Evolutionary conservation across 2,329 filamentous ascomycete genomes (phyloP).

Genomic region (Lojkania enalia): DNA sequence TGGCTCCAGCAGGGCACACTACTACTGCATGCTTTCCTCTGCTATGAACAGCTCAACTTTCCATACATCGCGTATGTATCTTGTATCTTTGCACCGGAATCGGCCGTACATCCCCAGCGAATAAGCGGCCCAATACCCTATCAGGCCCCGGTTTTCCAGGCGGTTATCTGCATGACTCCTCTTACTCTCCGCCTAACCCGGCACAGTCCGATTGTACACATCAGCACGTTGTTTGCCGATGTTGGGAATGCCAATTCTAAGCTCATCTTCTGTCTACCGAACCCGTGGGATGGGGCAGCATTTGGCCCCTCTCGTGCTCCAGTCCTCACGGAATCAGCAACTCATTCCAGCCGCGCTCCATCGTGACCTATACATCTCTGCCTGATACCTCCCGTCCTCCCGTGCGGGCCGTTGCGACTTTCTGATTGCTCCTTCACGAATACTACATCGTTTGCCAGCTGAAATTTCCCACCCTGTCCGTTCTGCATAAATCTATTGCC

Average conservation of each 20-base stretch:
- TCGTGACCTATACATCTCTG: constrained; percentile 25
- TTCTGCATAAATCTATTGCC: constrained; percentile 4
- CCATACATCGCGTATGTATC: not conserved
- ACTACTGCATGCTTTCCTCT: constrained; percentile 27
- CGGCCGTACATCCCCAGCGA: constrained; percentile 4
- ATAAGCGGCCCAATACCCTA: constrained; percentile 16
- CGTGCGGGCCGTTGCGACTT: constrained; percentile 40
- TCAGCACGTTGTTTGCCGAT: constrained; percentile 35
- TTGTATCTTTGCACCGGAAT: not conserved
- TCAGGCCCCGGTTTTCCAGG: constrained; percentile 16
- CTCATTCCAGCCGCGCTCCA: constrained; percentile 31
- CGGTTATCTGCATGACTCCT: constrained; percentile 21
- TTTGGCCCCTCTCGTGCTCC: constrained; percentile 20
- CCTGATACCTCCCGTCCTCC: constrained; percentile 35
- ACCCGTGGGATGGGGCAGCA: constrained; percentile 14
- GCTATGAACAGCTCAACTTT: constrained; percentile 17
- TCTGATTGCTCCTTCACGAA: constrained; percentile 30
- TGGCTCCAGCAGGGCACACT: constrained; percentile 27
- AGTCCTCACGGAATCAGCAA: constrained; percentile 22
- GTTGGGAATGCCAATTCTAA: constrained; percentile 22
- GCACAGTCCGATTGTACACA: constrained; percentile 11
- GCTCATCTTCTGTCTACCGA: constrained; percentile 15
- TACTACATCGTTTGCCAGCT: constrained; percentile 30
- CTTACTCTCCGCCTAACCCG: constrained; percentile 17
- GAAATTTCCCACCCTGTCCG: constrained; percentile 23